A percentile compares a stretch with the other conserved stretches of the same genome.
phyloP scores from a whole-genome alignment of 2,329 filamentous ascomycete species.

The Pseudocercospora fuligena region DNA sequence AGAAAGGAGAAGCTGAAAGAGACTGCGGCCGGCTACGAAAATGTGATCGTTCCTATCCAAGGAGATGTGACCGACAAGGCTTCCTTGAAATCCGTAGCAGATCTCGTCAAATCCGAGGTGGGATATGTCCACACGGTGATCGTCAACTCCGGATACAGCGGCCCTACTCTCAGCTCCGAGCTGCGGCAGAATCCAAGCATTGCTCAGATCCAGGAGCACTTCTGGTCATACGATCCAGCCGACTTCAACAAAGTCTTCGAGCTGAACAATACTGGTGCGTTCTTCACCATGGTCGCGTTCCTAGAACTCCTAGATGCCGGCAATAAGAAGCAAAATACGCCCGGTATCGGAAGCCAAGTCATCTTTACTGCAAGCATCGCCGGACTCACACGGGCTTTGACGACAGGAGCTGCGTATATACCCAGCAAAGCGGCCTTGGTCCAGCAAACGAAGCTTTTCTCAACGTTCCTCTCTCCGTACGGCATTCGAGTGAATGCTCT shows the following conservation, averaged over 20 bases:
- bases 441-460: conserved; percentile 51
- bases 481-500: conserved; percentile 53
- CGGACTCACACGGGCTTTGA: conserved; percentile 43
- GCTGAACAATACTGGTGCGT: conserved; percentile 51
- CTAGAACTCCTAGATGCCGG: conserved; percentile 51
- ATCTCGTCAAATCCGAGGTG: conserved; percentile 44
- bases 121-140: conserved; percentile 29
- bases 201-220: conserved; percentile 14
- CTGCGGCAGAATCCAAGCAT: conserved; percentile 7
- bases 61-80: conserved; percentile 53
- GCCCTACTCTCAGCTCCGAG: neutral
- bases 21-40: conserved; percentile 45
- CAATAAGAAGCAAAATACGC: conserved; percentile 47
- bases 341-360: conserved; percentile 50
- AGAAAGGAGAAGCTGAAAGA: conserved; percentile 50
- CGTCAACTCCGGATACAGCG: conserved; percentile 16
- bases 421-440: conserved; percentile 50
- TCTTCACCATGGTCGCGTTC: conserved; percentile 51
- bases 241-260: conserved; percentile 38
- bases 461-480: conserved; percentile 47
- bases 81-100: conserved; percentile 45
- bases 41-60: conserved; percentile 48
- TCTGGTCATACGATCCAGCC: conserved; percentile 23
- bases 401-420: conserved; percentile 42
- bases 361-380: conserved; percentile 51